Evolutionary conservation across 768 basidiomycete species (phyloP).

Genomic region (Phaeolepiota aurea): DNA sequence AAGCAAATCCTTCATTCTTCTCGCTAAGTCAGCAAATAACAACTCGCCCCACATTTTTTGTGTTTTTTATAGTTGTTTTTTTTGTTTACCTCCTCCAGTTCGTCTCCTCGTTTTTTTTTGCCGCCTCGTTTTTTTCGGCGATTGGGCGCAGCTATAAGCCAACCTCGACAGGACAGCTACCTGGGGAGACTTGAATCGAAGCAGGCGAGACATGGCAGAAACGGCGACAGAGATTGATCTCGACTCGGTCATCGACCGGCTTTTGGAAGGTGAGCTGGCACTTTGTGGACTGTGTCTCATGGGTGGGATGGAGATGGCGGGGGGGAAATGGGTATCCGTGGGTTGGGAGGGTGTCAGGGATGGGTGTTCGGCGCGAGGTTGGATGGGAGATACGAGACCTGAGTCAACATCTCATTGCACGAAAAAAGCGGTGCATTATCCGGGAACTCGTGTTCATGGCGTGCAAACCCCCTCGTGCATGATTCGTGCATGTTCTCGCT

Average conservation of each 20-base stretch:
- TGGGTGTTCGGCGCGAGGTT: no score
- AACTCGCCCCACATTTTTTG: no score
- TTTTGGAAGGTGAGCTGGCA: conserved; percentile 77
- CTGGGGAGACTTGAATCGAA: neutral
- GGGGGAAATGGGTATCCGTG: no score
- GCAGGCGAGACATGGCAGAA: conserved; percentile 55
- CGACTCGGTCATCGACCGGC: conserved; percentile 97
- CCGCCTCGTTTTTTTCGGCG: conserved; percentile 4
- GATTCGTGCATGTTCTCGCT: no score
- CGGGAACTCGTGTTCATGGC: no score
- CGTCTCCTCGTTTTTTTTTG: neutral
- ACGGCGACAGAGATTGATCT: conserved; percentile 91
- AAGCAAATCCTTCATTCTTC: neutral
- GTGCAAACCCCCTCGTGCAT: no score
- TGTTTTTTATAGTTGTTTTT: no score
- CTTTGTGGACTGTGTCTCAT: neutral
- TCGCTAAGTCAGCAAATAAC: neutral
- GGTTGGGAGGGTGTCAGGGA: no score
- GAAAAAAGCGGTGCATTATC: neutral
- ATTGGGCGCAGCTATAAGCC: no score
- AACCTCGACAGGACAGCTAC: neutral
- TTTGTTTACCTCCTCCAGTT: neutral
- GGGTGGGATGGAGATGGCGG: conserved; percentile 3
- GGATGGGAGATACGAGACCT: neutral
- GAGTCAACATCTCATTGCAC: neutral